A percentile compares a stretch with the other conserved stretches of the same genome.
Evolutionary conservation across 2,329 filamentous ascomycete species (phyloP).

Genomic region (Botrytis tulipae): DNA sequence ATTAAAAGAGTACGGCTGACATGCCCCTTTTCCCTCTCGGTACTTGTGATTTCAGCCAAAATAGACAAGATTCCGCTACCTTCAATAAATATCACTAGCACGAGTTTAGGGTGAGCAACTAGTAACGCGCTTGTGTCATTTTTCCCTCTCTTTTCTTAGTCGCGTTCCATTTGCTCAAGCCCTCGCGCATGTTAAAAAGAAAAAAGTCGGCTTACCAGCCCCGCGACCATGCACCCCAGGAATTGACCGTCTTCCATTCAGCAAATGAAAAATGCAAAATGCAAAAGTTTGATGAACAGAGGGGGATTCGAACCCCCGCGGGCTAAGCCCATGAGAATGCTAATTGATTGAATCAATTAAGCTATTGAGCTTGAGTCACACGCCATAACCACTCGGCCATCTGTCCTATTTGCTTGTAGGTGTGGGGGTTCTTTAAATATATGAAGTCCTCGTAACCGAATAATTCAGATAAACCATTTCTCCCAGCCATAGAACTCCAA

Average conservation of each 20-base stretch:
- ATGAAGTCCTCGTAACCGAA: fast-evolving
- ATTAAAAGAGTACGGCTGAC: neutral
- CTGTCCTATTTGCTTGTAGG: neutral
- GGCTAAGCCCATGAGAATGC: constrained; percentile 22
- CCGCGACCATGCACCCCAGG: neutral
- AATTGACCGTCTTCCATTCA: neutral
- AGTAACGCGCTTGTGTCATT: neutral
- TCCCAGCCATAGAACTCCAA: neutral
- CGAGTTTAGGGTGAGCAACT: neutral
- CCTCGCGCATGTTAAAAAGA: neutral
- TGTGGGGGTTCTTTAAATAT: neutral
- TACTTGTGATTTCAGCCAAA: neutral
- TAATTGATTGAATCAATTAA: constrained; percentile 13
- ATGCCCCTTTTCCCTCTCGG: neutral
- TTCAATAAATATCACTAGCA: neutral
- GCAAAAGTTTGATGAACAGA: constrained; percentile 1
- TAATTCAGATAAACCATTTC: neutral
- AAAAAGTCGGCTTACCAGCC: neutral
- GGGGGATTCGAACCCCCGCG: constrained; percentile 22
- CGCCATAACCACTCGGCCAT: constrained; percentile 23
- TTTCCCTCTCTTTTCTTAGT: neutral
- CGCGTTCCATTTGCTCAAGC: neutral
- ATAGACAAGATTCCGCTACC: neutral
- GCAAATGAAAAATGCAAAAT: neutral
- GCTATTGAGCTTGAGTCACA: constrained; percentile 21